Evolutionary conservation across 2,329 filamentous ascomycete species (phyloP), one percentile per base, ranked within the genome.

Genomic region (Falciphora oryzae): DNA sequence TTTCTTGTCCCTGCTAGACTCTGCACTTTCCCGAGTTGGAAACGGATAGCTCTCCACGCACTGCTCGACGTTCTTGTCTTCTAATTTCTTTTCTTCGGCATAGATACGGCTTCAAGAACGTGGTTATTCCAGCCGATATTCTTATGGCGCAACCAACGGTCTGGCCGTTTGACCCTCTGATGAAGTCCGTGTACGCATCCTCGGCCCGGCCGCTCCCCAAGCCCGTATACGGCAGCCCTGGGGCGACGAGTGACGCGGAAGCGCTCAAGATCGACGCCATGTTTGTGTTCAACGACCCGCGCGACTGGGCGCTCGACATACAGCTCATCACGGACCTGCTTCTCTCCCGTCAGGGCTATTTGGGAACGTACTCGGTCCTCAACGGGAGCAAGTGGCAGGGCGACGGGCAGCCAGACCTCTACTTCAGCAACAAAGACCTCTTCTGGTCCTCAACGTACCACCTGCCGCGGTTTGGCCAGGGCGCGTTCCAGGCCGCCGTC

Each of bases 271-370:
- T 99, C 69, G 92, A 96, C 72, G 93, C 93, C 32, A 86, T 98
- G 32, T 90, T 98, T 71, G 90, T 97, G 8, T 97, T 94, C 83
- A 96, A 97, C 75, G 95, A 98, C 76, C 93, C 95, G 4, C 86
- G 95, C 65, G 95, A 99, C 79, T 99, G 95, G 95, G 93, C 91
- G 0, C 83, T 97, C 13, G 94, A 98, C 75, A 87, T 87, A 2
- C 91, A 96, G 73, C 80, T 98, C 70, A 89, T 98, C 65, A 73
- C 90, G 64, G 95, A 99, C 75, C 79, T 97, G 14, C 80, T 98
- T 8, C 82, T 96, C 57, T 97, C 93, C 0, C 81, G 85, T 25
- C 71, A 83, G n/a, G 95, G 95, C 25, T 85, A 91, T 65, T 74
- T 97, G 4, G 95, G 94, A 31, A 97, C 94, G 0, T 81, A 91